Conservation (phyloP, 2,329 filamentous ascomycete species). For the Cucurbitaria berberidis region DNA sequence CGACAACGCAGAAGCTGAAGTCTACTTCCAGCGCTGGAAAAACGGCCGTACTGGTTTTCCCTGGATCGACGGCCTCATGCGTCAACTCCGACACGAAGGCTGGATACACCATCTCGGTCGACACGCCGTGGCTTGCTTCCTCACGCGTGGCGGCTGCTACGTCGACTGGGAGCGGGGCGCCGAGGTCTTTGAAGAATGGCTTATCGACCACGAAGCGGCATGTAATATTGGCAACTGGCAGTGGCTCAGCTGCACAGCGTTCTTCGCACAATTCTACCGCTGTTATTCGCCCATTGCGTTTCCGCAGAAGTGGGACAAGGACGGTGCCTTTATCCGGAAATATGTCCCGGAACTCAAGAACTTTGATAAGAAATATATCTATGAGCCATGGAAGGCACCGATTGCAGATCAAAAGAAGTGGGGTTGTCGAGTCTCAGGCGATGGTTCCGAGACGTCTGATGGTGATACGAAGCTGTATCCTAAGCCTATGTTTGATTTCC, state of each 20-base stretch:
- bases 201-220: constrained; percentile 76
- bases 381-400: constrained; percentile 79
- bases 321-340: constrained; percentile 67
- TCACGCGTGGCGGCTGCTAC: constrained; percentile 81
- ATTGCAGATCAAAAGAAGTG: constrained; percentile 72
- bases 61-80: constrained; percentile 82
- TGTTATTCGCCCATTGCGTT: constrained; percentile 75
- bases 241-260: constrained; percentile 77
- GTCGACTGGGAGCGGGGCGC: constrained; percentile 79
- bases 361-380: constrained; percentile 73
- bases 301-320: constrained; percentile 75
- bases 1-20: constrained; percentile 67
- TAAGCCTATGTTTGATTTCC: constrained; percentile 80
- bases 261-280: constrained; percentile 74
- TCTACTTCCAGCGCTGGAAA: constrained; percentile 73
- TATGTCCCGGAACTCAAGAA: constrained; percentile 71
- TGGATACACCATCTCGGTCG: constrained; percentile 83
- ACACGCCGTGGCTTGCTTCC: constrained; percentile 79
- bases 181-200: constrained; percentile 77
- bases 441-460: constrained; percentile 42
- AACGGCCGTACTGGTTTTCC: constrained; percentile 75
- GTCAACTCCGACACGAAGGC: constrained; percentile 72
- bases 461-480: constrained; percentile 64
- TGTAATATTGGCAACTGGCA: constrained; percentile 81
- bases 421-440: constrained; percentile 65